Base-by-base conservation (phyloP, 164 flowering plant genomes). In the Dillenia suffruticosa region DNA sequence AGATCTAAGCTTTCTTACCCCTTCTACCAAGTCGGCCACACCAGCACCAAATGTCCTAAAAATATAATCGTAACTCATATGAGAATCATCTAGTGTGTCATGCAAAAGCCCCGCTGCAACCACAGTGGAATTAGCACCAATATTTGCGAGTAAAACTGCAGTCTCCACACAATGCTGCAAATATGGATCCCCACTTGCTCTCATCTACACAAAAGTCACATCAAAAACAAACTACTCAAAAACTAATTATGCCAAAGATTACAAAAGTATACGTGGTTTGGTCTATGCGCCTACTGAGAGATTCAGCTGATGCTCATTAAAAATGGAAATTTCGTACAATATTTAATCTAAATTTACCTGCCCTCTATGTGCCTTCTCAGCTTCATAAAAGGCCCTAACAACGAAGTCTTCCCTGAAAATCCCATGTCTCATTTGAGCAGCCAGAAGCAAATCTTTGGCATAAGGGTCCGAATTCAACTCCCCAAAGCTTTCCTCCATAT, bases 31-130 rank as follows among this genome's bases (percentile, higher is more conserved):
- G 76, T 89, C 87, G 44, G 96, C 93, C 52, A 94, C 97, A n/a
- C 84, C 96, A 52, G 82, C 76, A 44, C 99, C 97, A 71, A 91
- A 85, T 2, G 72, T 74, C 57, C 72, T 61, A 16, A 59, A 72
- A 57, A 94, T 84, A 63, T 83, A 74, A 54, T 82, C 92, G 63
- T 86, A 85, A 49, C 73, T 76, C 59, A 82, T 62, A 66, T 71
- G 85, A 52, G 94, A 79, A 81, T 94, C 99, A 62, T 94, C 99
- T 64, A 91, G 73, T 0, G 97, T 85, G 69, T 94, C 99, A 43
- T 94, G 99, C 51, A 94, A 77, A 62, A 94, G 84, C 71, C 97
- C 99, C 7, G 99, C 96, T 19, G 96, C 97, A 44, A 94, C 94
- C 13, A 94, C 96, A 0, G 89, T 83, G 2, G 96, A 68, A 71